A percentile compares a stretch with the other conserved stretches of the same genome.
phyloP scores from a whole-genome alignment of 2,329 filamentous ascomycete genomes.

The Ceratocystiopsis brevicomis region DNA sequence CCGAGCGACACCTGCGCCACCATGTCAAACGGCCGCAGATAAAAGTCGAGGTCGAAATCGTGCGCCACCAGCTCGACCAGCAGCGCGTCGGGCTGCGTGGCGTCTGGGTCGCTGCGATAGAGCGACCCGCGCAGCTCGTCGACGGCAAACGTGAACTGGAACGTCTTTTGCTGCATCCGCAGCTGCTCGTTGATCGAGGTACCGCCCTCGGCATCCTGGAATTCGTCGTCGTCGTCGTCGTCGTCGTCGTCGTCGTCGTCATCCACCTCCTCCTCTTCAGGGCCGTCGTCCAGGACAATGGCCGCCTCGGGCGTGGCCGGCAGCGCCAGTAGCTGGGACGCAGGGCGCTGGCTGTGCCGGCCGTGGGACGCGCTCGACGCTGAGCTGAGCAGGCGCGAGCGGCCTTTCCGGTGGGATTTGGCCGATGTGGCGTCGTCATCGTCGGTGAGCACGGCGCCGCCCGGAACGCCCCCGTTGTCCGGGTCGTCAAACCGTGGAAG shows the following conservation, averaged over 20 bases:
- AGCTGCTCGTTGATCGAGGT: constrained; percentile 36
- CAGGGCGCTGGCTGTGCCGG: constrained; percentile 34
- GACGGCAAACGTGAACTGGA: constrained; percentile 93
- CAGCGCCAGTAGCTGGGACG: constrained; percentile 53
- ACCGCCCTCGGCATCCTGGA: constrained; percentile 43
- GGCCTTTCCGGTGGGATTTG: constrained; percentile 2
- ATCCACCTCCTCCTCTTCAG: constrained; percentile 46
- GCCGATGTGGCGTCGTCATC: constrained; percentile 9
- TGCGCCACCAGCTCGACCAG: constrained; percentile 85
- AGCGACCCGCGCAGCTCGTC: constrained; percentile 86
- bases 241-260: constrained; percentile 45
- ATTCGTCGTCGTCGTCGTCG: constrained; percentile 43
- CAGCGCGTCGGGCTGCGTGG: constrained; percentile 55
- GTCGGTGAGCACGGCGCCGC: background rate
- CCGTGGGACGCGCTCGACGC: constrained; percentile 27
- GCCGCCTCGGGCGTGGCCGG: constrained; percentile 41
- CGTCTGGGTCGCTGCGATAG: constrained; percentile 67
- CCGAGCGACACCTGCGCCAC: constrained; percentile 76
- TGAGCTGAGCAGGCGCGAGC: constrained; percentile 27
- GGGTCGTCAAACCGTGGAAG: constrained; percentile 60
- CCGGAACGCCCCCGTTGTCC: constrained; percentile 13
- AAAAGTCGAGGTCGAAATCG: constrained; percentile 71
- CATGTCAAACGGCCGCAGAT: constrained; percentile 80
- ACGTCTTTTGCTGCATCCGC: constrained; percentile 71
- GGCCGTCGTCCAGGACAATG: constrained; percentile 54